phyloP scores from a whole-genome alignment of 352 stramenopile species.

The Globisporangium okanoganense region DNA sequence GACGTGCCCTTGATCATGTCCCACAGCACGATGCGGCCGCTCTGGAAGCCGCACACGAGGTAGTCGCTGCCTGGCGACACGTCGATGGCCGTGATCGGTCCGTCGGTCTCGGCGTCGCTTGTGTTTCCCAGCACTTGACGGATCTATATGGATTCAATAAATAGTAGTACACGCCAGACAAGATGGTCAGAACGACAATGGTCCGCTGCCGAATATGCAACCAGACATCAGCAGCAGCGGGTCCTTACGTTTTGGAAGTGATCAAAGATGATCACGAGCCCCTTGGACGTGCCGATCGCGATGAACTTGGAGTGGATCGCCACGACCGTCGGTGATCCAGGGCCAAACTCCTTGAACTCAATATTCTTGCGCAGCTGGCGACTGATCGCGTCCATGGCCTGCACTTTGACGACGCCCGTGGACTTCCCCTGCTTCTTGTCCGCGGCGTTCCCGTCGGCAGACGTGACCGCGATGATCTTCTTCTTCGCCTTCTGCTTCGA shows the following conservation, averaged over 20 bases:
- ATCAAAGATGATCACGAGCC: constrained; percentile 95
- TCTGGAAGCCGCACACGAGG: constrained; percentile 91
- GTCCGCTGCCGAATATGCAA: too few species aligned
- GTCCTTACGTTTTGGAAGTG: constrained; percentile 92
- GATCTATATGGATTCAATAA: constrained; percentile 45
- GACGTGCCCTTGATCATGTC: constrained; percentile 94
- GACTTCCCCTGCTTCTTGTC: constrained; percentile 43
- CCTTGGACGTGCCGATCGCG: constrained; percentile 93
- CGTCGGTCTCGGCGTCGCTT: constrained; percentile 66
- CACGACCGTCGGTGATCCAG: constrained; percentile 89
- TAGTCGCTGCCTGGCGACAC: constrained; percentile 87
- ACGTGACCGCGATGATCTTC: constrained; percentile 25
- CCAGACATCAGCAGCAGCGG: background rate
- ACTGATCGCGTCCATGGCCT: constrained; percentile 89
- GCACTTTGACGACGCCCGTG: constrained; percentile 82
- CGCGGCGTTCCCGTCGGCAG: constrained; percentile 22
- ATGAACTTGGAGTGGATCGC: constrained; percentile 97
- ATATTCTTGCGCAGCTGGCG: constrained; percentile 89
- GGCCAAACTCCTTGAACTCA: constrained; percentile 89
- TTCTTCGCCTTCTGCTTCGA: constrained; percentile 45
- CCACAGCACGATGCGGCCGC: constrained; percentile 93
- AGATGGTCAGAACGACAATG: background rate
- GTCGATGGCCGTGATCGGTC: constrained; percentile 85
- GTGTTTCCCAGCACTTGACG: constrained; percentile 87
- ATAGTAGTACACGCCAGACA: background rate